Evolutionary conservation across 2,329 filamentous ascomycete species (phyloP).

Genomic region (Epichloe uncinata): DNA sequence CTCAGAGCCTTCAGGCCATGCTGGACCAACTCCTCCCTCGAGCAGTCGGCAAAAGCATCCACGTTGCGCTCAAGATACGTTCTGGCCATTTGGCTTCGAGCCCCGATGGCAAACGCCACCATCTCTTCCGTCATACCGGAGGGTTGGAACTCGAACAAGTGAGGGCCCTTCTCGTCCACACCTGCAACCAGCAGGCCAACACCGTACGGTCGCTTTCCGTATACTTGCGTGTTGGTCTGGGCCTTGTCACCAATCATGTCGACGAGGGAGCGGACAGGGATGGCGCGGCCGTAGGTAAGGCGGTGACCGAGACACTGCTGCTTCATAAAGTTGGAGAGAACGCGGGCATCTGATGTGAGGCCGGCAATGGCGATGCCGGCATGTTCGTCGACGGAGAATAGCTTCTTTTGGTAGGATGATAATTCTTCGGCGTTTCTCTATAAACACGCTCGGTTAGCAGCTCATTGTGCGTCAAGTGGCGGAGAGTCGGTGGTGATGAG

Average conservation of each 20-base stretch:
- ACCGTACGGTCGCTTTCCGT: conserved; percentile 91
- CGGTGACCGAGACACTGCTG: conserved; percentile 93
- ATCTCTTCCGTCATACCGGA: conserved; percentile 95
- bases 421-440: conserved; percentile 98
- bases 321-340: conserved; percentile 99
- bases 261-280: conserved; percentile 81
- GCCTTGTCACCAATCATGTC: conserved; percentile 90
- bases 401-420: conserved; percentile 99
- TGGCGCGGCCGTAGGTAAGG: conserved; percentile 88
- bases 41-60: conserved; percentile 64
- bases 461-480: background rate
- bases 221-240: conserved; percentile 95
- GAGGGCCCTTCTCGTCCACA: conserved; percentile 84
- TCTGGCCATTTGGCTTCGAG: conserved; percentile 90
- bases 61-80: conserved; percentile 93
- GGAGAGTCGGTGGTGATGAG: background rate
- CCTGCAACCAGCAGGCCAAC: conserved; percentile 87
- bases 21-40: conserved; percentile 73
- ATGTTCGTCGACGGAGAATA: conserved; percentile 93
- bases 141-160: conserved; percentile 97
- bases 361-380: conserved; percentile 91
- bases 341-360: conserved; percentile 91
- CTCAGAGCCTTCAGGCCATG: conserved; percentile 87
- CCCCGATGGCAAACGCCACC: conserved; percentile 89
- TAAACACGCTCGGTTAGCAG: too few relatives aligned